Evolutionary conservation across 1,284 basidiomycete genomes (phyloP).

Genomic region (Neolentinus lepideus): DNA sequence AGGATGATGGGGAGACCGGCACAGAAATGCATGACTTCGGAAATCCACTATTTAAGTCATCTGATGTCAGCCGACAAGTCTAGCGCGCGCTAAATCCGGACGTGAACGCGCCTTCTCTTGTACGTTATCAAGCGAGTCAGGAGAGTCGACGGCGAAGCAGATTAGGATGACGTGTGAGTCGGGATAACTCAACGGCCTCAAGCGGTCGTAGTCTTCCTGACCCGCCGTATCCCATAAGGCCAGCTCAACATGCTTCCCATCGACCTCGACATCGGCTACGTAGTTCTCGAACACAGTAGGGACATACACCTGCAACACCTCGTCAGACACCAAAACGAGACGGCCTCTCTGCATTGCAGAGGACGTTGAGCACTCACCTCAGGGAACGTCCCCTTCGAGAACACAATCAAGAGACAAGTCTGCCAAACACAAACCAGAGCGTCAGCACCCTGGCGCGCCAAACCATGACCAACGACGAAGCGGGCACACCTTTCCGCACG

Average conservation of each 20-base stretch:
- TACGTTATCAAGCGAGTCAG: conserved; percentile 74
- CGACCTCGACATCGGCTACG: conserved; percentile 68
- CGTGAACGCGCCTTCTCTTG: conserved; percentile 60
- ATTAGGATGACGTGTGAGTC: conserved; percentile 77
- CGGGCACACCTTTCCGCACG: conserved; percentile 44
- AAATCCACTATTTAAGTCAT: conserved; percentile 52
- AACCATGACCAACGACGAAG: neutral
- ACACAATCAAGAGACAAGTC: conserved; percentile 60
- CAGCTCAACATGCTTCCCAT: conserved; percentile 71
- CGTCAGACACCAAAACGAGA: neutral
- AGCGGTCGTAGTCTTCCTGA: conserved; percentile 67
- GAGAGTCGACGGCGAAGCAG: conserved; percentile 74
- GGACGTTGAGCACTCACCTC: conserved; percentile 35
- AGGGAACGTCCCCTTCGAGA: conserved; percentile 72
- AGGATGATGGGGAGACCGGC: conserved; percentile 68
- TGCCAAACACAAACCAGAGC: conserved; percentile 11
- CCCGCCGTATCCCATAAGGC: conserved; percentile 80
- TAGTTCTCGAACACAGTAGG: conserved; percentile 76
- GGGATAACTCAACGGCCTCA: conserved; percentile 69
- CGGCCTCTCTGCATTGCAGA: neutral
- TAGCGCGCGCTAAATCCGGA: neutral
- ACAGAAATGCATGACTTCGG: conserved; percentile 77
- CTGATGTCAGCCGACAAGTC: neutral
- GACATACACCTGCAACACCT: conserved; percentile 40
- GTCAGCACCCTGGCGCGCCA: neutral